Percentiles rank a stretch among this genome's conserved stretches.
phyloP scores from a whole-genome alignment of 495 filamentous ascomycete species.

The Pyrenopolyporus hunteri region DNA sequence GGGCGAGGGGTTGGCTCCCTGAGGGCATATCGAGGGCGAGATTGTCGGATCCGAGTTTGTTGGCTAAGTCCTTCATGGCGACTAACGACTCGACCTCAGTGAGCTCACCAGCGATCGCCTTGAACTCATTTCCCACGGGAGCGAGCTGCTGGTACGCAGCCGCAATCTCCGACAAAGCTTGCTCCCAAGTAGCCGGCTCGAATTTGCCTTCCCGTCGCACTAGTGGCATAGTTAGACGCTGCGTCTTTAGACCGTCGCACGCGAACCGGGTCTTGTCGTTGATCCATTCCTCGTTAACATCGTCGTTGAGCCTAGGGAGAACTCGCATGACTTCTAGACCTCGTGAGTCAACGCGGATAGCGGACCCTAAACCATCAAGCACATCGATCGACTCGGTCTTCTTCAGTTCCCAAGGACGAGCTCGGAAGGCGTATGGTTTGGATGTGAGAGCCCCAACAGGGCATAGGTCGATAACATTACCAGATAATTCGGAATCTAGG shows the following conservation, averaged over 20 bases:
- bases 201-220: conserved; percentile 89
- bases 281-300: conserved; percentile 99
- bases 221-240: conserved; percentile 88
- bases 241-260: conserved; percentile 95
- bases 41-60: conserved; percentile 95
- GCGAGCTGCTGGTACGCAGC: conserved; percentile 75
- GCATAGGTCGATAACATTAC: conserved; percentile 97
- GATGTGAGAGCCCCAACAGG: conserved; percentile 95
- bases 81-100: conserved; percentile 91
- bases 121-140: conserved; percentile 90
- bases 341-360: conserved; percentile 88
- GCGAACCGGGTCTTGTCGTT: conserved; percentile 98
- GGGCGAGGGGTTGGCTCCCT: conserved; percentile 82
- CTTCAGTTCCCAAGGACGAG: conserved; percentile 94
- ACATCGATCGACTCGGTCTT: conserved; percentile 94
- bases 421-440: conserved; percentile 97
- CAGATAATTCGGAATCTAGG: conserved; percentile 91
- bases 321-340: conserved; percentile 98
- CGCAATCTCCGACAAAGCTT: conserved; percentile 84
- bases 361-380: conserved; percentile 88
- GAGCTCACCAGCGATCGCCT: conserved; percentile 89
- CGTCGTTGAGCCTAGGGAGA: conserved; percentile 89
- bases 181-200: conserved; percentile 89
- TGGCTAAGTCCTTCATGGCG: conserved; percentile 94
- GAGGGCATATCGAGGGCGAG: conserved; percentile 88